A percentile compares a stretch with the other conserved stretches of the same genome.
Evolutionary conservation across 768 basidiomycete genomes (phyloP).

Genomic region (Auriscalpium orientale): DNA sequence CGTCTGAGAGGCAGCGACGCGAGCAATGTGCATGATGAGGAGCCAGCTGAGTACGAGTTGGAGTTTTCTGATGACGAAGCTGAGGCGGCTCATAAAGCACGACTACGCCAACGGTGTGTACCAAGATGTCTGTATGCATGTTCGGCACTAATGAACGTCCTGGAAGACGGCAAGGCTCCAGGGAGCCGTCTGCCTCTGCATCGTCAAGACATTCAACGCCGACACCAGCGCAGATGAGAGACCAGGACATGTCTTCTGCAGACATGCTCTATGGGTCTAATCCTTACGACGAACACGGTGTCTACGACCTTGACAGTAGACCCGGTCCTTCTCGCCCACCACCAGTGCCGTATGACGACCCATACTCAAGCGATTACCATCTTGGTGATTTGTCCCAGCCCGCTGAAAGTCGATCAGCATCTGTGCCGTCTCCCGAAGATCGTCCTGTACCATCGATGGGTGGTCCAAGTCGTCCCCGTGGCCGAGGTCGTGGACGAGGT

Average conservation of each 20-base stretch:
- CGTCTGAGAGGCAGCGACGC: conserved; percentile 84
- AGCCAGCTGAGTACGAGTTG: conserved; percentile 80
- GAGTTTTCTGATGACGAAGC: conserved; percentile 96
- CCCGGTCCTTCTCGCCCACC: conserved; percentile 52
- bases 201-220: conserved; percentile 53
- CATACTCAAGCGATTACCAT: conserved; percentile 39
- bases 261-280: conserved; percentile 40
- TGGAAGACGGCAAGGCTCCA: conserved; percentile 46
- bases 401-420: not conserved
- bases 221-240: conserved; percentile 42
- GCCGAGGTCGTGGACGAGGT: conserved; percentile 24
- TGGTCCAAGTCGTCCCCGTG: conserved; percentile 25
- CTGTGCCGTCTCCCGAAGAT: not conserved
- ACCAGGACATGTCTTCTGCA: conserved; percentile 44
- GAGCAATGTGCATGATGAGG: conserved; percentile 91
- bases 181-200: conserved; percentile 34
- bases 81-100: conserved; percentile 66
- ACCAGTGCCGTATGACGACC: conserved; percentile 75
- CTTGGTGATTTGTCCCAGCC: conserved; percentile 2
- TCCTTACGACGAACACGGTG: conserved; percentile 59
- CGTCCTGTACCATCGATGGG: not conserved
- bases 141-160: not conserved
- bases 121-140: not conserved
- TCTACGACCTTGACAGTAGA: conserved; percentile 48
- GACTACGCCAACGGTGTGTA: conserved; percentile 51